Evolutionary conservation across 2,329 filamentous ascomycete genomes (phyloP), one percentile per base, ranked within the genome.

Genomic region (Byssochlamys sp.): DNA sequence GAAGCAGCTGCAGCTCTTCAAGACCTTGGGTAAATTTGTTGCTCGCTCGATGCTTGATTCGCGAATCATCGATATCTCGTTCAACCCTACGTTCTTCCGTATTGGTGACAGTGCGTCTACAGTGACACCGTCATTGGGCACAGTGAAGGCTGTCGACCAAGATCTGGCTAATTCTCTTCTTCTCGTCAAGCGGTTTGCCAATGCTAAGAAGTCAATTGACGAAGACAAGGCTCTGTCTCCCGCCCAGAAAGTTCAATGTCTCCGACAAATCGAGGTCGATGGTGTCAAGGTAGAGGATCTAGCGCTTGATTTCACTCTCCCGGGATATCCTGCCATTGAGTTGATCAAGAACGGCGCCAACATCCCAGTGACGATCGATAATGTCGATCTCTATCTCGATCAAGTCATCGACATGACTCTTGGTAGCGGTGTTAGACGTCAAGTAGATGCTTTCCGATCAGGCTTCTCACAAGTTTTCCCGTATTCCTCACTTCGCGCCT

Each of bases 31-130:
- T 65, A 97, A 96, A 69, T 99, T 99, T 71, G 91, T 97, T 53
- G 94, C 95, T 29, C 86, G 94, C 54, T 96, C 94, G 0, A 97
- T 99, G 94, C 87, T 99, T 55, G 94, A 99, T 71, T 96, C 92
- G 0, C 85, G 94, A 56, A 97, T 99, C 70, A 96, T 99, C 64
- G 94, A 99, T 67, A 86, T 99, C 63, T 94, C 92, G 57, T 94
- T 99, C 75, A 99, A 96, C 69, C 89, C 94, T 1, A 95, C 91
- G 4, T 96, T 99, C 78, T 99, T 99, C 85, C 89, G 92, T 58
- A 89, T 96, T 62, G 90, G 89, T 14, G 89, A 95, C 65, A 83
- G 80, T 51, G 81, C 77, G 12, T 78, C 77, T 14, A 77, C 84
- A 0, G 85, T 96, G 3, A 85, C 85, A 25, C 91, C 91, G 11